phyloP scores from a whole-genome alignment of 805 yeast species.

The Suhomyces xylopsoci region DNA sequence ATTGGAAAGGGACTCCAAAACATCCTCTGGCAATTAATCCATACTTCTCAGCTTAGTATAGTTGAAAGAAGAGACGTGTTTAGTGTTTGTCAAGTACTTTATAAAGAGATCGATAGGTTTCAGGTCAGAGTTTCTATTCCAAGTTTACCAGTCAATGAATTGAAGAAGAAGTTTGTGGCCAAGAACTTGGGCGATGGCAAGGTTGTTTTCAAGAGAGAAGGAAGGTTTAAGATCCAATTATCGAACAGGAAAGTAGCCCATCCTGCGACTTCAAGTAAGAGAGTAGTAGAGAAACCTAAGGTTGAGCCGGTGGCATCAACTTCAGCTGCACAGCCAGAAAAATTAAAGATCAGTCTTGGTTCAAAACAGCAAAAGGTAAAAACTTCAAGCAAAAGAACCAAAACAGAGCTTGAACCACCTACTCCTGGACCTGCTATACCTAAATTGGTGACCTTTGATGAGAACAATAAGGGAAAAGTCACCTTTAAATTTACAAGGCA shows the following conservation, averaged over 20 bases:
- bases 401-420: neutral
- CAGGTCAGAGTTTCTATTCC: conserved; percentile 67
- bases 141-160: conserved; percentile 44
- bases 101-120: conserved; percentile 56
- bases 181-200: conserved; percentile 50
- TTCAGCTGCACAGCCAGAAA: conserved; percentile 8
- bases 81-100: conserved; percentile 63
- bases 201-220: conserved; percentile 60
- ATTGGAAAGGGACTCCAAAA: conserved; percentile 55
- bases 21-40: conserved; percentile 68
- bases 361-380: neutral
- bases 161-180: conserved; percentile 59
- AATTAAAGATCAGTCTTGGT: conserved; percentile 7
- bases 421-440: neutral
- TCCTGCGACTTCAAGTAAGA: neutral
- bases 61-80: conserved; percentile 60
- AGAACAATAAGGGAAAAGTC: neutral
- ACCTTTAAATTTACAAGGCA: conserved; percentile 11
- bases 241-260: conserved; percentile 20
- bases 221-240: conserved; percentile 52
- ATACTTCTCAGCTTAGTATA: conserved; percentile 57
- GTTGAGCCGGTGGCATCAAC: neutral
- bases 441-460: neutral
- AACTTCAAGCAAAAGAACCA: neutral
- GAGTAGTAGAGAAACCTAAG: neutral